Evolutionary conservation across 441 rosid species (phyloP).

Genomic region (Caryocar brasiliense): DNA sequence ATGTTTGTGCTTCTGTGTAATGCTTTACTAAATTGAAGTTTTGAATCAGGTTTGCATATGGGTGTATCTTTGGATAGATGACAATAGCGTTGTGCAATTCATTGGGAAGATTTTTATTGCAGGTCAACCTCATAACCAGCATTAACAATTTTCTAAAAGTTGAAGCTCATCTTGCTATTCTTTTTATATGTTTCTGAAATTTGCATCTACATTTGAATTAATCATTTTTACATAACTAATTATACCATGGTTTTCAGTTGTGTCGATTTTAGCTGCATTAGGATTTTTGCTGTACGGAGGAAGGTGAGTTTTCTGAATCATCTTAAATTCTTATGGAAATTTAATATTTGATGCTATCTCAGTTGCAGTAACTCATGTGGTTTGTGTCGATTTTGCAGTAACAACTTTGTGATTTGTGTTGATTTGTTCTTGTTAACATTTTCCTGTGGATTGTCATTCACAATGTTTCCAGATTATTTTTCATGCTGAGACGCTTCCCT

Average conservation of each 20-base stretch:
- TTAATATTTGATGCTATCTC: no score
- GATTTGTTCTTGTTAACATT: no score
- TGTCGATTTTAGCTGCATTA: slow-evolving; percentile 41
- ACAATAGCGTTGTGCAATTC: slow-evolving; percentile 41
- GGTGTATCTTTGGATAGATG: slow-evolving; percentile 43
- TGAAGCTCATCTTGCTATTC: not conserved
- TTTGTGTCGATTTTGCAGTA: no score
- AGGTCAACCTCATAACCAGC: slow-evolving; percentile 24
- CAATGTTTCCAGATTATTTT: slow-evolving; percentile 44
- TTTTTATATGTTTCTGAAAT: slow-evolving; percentile 5
- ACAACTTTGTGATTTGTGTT: not conserved
- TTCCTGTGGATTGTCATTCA: no score
- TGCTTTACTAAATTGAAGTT: slow-evolving; percentile 18
- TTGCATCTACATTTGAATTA: slow-evolving; percentile 56
- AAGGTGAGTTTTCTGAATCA: slow-evolving; percentile 25
- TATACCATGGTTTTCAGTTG: slow-evolving; percentile 39
- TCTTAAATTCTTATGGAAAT: not conserved
- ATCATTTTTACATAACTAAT: no score
- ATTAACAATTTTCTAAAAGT: not conserved
- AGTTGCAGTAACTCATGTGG: no score
- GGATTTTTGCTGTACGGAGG: slow-evolving; percentile 60
- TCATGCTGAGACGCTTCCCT: slow-evolving; percentile 83
- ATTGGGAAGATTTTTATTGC: slow-evolving; percentile 57
- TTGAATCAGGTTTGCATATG: slow-evolving; percentile 45
- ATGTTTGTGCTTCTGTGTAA: slow-evolving; percentile 1